Percentiles rank a stretch among this genome's conserved stretches.
Evolutionary conservation across 441 rosid species (phyloP).

Genomic region (Dalechampia spathulata): DNA sequence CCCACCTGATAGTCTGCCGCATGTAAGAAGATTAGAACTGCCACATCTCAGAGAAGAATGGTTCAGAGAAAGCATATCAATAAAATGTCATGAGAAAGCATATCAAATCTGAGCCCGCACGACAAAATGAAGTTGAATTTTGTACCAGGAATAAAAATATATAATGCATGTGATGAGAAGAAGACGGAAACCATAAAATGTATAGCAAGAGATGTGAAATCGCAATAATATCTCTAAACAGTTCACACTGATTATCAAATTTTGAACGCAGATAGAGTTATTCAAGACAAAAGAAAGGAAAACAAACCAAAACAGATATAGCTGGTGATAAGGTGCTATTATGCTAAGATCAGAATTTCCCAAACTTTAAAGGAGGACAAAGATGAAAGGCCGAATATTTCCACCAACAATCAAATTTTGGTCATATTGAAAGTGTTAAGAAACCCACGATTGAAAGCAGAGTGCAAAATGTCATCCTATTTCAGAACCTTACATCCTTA

Average conservation of each 20-base stretch:
- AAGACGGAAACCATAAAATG: neutral
- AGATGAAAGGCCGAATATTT: no score
- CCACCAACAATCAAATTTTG: no score
- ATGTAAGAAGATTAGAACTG: conserved; percentile 3
- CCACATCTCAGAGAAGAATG: neutral
- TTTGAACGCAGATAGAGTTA: neutral
- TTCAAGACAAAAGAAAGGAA: neutral
- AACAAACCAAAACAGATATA: neutral
- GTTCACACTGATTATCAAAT: neutral
- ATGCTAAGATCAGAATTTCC: neutral
- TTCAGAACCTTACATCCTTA: no score
- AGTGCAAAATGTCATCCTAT: no score
- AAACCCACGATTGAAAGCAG: no score
- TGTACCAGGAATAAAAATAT: neutral
- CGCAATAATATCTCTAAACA: neutral
- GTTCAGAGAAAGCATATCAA: neutral
- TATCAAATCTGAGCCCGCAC: no score
- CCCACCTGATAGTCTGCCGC: neutral
- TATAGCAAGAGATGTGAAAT: neutral
- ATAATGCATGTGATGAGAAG: neutral
- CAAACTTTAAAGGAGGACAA: no score
- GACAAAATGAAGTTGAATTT: neutral
- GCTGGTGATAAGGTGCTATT: neutral
- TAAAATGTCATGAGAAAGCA: no score
- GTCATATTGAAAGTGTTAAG: no score